Evolutionary conservation across 306 rosid species (phyloP).

Genomic region (Quercus dentata): DNA sequence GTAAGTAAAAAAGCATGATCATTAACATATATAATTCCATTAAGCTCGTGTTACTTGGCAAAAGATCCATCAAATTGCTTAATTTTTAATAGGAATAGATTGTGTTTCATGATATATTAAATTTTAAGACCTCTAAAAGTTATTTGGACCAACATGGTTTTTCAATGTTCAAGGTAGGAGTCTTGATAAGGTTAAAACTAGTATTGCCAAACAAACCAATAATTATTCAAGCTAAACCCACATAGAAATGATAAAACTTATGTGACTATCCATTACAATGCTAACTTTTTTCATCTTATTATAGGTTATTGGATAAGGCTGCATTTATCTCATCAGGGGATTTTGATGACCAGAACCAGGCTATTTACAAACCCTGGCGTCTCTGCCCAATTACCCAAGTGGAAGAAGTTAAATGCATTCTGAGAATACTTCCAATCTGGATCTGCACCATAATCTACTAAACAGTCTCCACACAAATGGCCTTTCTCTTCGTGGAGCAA

Average conservation of each 20-base stretch:
- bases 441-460: constrained; percentile 97
- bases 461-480: constrained; percentile 95
- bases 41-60: neutral
- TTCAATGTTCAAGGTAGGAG: neutral
- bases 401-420: constrained; percentile 93
- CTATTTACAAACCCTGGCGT: constrained; percentile 54
- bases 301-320: constrained; percentile 93
- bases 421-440: constrained; percentile 95
- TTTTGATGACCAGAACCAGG: constrained; percentile 42
- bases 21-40: constrained; percentile 5
- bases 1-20: constrained; percentile 43
- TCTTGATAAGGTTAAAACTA: neutral
- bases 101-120: neutral
- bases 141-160: neutral
- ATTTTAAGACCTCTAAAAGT: too few species aligned
- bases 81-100: neutral
- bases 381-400: constrained; percentile 88
- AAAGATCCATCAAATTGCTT: constrained; percentile 5
- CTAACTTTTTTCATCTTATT: constrained; percentile 6
- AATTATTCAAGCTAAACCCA: neutral
- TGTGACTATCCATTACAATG: neutral
- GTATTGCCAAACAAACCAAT: neutral
- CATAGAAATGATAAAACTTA: too few species aligned
- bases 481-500: constrained; percentile 97
- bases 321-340: constrained; percentile 84